Base-by-base conservation (phyloP, 495 filamentous ascomycete species). In the Neurospora intermedia region DNA sequence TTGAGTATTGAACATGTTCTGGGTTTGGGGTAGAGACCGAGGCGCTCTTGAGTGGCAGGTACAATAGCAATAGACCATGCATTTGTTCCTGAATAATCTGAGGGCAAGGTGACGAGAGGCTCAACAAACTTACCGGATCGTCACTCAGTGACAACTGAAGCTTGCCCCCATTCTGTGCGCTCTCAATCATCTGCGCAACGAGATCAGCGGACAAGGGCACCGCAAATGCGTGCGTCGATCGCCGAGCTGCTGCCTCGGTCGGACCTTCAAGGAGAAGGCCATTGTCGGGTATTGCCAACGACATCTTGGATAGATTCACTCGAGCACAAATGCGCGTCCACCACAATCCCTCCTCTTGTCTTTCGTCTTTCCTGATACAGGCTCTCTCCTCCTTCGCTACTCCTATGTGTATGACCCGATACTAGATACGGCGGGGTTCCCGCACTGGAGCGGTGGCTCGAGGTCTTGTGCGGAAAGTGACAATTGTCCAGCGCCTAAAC, bases 111-210 rank as follows among this genome's bases (percentile, higher is more conserved):
- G 73, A 72, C 70, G 75, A 76, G 72, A 71, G 69, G 35, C 27
- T 66, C 54, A 38, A 66, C 54, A 70, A 74, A 83, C 88, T 85
- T 86, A 90, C 88, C 4, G 88, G 86, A 76, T 76, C 81, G 76
- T 80, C 83, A 59, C 88, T 88, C 76, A 90, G 79, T 5, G 84
- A 86, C 81, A 90, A 83, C 81, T 88, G 83, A 45, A 89, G 79
- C 69, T 86, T 87, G 73, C 89, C 86, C 41, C 90, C 87, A 79
- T 88, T 84, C 54, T 88, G 86, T 27, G 92, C 86, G 76, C 85
- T 88, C 75, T 88, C 86, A 73, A 93, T 89, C 81, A 94, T 87
- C 41, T 93, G 88, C 77, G 92, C 88, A 73, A 93, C 87, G 42
- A 90, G 85, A 72, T 81, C 86, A 80, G 92, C 87, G 74, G 84